Base-by-base conservation (phyloP, 2,329 filamentous ascomycete genomes). In the Colletotrichum sojae region DNA sequence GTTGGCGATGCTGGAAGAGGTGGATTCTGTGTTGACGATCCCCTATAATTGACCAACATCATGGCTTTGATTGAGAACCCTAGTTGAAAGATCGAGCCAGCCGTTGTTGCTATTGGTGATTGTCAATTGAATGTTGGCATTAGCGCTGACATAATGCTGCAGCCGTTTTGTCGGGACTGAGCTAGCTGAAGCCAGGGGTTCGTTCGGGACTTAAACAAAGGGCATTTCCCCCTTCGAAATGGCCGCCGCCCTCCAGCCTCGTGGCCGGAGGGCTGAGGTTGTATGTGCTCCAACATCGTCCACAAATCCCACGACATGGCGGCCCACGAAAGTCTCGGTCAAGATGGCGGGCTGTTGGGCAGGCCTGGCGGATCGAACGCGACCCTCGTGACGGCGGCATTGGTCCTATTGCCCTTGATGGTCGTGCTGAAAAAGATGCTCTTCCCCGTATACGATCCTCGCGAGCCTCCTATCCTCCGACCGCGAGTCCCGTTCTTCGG, bases 401-500 rank as follows among this genome's bases (percentile, higher is more conserved):
- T 70, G 55, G n/a, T 59, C 1, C 10, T 70, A 2, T 15, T 61
- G 15, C 63, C 63, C 43, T 25, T 55, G 8, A 13, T 16, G 5
- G 25, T 70, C 22, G 6, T 61, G 15, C 18, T 70, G n/a, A 61
- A 59, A n/a, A 61, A 36, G 13, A 16, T 69, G 13, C 22, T 69
- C 40, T 69, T 54, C 10, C 65, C 65, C 3, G 46, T 31, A 3
- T 58, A 76, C 8, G 76, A 80, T 54, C 73, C 79, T 9, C 74
- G 77, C 55, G 84, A 86, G 65, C 84, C 85, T 9, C 82, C 83
- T 4, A 65, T 81, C 0, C 31, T 85, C 25, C 78, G 78, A 25
- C 76, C 82, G 0, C 76, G 52, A 16, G 76, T 86, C 40, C 84
- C 84, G 0, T 75, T 82, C 36, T 71, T 86, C 48, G 84, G 84